A percentile compares a stretch with the other conserved stretches of the same genome.
Evolutionary conservation across 768 basidiomycete species (phyloP).

Genomic region (Amanita phalloides): DNA sequence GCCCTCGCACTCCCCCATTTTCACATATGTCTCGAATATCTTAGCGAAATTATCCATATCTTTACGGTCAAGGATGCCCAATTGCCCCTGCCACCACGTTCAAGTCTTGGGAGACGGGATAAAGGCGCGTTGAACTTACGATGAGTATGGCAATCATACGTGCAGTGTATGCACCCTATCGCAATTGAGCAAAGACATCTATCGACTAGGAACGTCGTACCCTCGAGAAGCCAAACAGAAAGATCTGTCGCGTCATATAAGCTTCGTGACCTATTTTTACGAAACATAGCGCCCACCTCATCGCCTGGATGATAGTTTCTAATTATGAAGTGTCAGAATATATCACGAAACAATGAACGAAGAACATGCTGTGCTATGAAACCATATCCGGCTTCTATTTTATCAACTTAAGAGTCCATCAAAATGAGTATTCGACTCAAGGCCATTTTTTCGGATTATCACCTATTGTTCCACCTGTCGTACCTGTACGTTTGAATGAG

Average conservation of each 20-base stretch:
- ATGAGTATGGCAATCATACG: slow-evolving; percentile 67
- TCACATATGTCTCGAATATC: slow-evolving; percentile 54
- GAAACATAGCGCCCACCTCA: slow-evolving; percentile 32
- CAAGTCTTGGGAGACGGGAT: not conserved
- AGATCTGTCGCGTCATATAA: slow-evolving; percentile 35
- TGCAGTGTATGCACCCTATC: slow-evolving; percentile 65
- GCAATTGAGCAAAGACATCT: not conserved
- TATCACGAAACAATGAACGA: not conserved
- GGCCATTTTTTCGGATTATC: slow-evolving; percentile 6
- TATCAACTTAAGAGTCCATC: slow-evolving; percentile 33
- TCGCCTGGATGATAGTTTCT: slow-evolving; percentile 68
- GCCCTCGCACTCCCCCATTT: slow-evolving; percentile 44
- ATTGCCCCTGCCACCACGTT: slow-evolving; percentile 37
- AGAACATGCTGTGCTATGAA: slow-evolving; percentile 65
- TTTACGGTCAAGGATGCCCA: slow-evolving; percentile 58
- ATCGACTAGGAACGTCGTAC: slow-evolving; percentile 21
- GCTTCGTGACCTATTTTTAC: not conserved
- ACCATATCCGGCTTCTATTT: slow-evolving; percentile 72
- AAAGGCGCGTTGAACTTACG: slow-evolving; percentile 22
- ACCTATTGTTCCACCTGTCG: slow-evolving; percentile 58
- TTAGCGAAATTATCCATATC: slow-evolving; percentile 65
- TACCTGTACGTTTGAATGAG: slow-evolving; percentile 27
- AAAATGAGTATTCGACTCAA: not conserved
- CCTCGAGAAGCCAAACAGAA: slow-evolving; percentile 69
- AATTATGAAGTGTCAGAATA: not conserved